Conservation (phyloP, 202 grass and related monocot species). For the Brachypodium distachyon region DNA sequence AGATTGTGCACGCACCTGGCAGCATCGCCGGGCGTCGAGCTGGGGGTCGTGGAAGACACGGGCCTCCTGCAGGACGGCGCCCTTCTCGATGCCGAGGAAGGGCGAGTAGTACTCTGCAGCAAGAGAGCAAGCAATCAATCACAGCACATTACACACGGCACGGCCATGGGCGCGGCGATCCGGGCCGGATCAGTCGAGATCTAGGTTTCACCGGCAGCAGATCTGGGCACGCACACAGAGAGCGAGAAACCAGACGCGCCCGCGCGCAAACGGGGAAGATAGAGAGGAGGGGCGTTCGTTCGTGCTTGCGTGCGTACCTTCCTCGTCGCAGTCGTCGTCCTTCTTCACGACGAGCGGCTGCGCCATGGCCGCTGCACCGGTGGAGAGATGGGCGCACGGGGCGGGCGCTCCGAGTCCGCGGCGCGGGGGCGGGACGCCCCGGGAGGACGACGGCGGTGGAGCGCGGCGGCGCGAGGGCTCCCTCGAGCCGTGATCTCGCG, state of each 20-base stretch:
- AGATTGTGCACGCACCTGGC: constrained; percentile 50
- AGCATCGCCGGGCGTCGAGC: constrained; percentile 88
- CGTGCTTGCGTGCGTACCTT: constrained; percentile 37
- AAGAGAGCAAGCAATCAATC: background rate
- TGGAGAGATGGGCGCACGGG: background rate
- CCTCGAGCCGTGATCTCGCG: background rate
- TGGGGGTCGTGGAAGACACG: constrained; percentile 94
- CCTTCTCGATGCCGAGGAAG: constrained; percentile 97
- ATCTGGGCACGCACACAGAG: background rate
- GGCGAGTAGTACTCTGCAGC: constrained; percentile 83
- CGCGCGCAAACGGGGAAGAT: background rate
- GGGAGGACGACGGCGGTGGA: background rate
- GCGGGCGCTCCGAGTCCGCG: background rate
- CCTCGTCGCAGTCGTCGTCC: constrained; percentile 93
- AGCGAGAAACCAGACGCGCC: background rate
- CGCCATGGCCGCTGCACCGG: constrained; percentile 49
- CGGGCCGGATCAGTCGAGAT: constrained; percentile 15
- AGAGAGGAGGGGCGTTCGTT: background rate
- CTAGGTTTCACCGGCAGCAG: background rate
- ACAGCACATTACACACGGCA: background rate
- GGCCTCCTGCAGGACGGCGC: constrained; percentile 93
- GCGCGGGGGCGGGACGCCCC: background rate
- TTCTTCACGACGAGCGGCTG: constrained; percentile 91
- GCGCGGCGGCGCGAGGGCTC: background rate
- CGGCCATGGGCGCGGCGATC: background rate